Evolutionary conservation across 192 early-diverging fungal genomes (phyloP), one percentile per base, ranked within the genome.

Genomic region (Podila epicladia): DNA sequence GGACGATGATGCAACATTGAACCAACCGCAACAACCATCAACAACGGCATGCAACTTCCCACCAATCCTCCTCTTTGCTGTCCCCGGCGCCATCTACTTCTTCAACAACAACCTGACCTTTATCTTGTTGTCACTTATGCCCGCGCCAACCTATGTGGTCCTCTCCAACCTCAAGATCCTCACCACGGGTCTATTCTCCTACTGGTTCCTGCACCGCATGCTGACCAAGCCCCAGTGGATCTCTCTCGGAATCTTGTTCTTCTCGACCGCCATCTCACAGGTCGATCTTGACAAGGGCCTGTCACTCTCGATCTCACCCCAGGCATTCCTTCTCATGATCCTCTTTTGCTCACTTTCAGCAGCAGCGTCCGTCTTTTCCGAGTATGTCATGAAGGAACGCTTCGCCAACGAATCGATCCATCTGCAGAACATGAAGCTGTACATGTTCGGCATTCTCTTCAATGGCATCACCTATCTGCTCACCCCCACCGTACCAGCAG

Each of bases 31-130:
- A 0, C 2, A 58, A 41, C 38, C 60, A 31, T 58, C 65, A 12
- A 45, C 41, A 6, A n/a, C 48, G 9, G 57, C 67, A 1, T 79
- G 65, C 58, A 57, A 31, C 8, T 41, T 72, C 28, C 76, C 76
- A 8, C 60, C 76, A 5, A 68, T 79, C 31, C 65, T 83, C 32
- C 33, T 78, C 15, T 83, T 83, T 38, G 71, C 75, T 8, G 75
- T 83, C 20, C 82, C 82, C 2, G 82, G 75, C 13, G 68, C 75
- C 28, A 77, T 73, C 32, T 83, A 83, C 50, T 83, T 83, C 57
- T 71, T 83, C 66, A 83, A 83, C 73, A 83, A 83, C 60, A 83
- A 83, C 53, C 58, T 83, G 28, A 71, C 75, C 5, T 83, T 83
- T 28, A 38, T 83, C 22, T 53, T 83, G 0, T 38, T 83, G 8